Percentiles rank a stretch among this genome's conserved stretches.
phyloP scores from a whole-genome alignment of 2,329 filamentous ascomycete genomes.

The Colletotrichum graminicola region DNA sequence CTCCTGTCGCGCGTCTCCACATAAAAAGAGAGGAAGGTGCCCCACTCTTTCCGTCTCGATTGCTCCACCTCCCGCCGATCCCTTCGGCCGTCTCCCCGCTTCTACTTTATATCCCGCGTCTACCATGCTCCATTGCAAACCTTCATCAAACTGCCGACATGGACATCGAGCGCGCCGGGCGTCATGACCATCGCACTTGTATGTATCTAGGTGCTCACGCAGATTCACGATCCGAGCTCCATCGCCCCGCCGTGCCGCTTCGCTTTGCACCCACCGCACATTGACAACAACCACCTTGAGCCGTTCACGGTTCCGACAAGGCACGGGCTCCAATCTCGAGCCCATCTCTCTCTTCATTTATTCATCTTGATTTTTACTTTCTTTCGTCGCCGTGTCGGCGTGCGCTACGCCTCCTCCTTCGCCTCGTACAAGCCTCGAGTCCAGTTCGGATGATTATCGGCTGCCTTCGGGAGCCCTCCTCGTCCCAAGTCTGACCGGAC shows the following conservation, averaged over 20 bases:
- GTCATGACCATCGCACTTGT: not conserved
- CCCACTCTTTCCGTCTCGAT: conserved; percentile 4
- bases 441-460: not conserved
- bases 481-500: not conserved
- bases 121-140: too few relatives aligned
- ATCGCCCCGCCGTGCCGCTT: too few relatives aligned
- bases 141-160: not conserved
- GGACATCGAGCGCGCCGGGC: not conserved
- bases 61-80: not conserved
- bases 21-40: not conserved
- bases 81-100: not conserved
- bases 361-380: too few relatives aligned
- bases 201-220: not conserved
- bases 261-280: too few relatives aligned
- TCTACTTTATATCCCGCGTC: not conserved
- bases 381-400: too few relatives aligned
- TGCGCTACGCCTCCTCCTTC: conserved; percentile 4
- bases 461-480: not conserved
- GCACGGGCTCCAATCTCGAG: too few relatives aligned
- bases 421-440: not conserved
- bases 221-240: not conserved
- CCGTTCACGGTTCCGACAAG: not conserved
- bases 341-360: too few relatives aligned
- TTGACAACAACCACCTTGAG: not conserved
- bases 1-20: not conserved